phyloP scores from a whole-genome alignment of 2,329 filamentous ascomycete species.

The Apiospora sp. region DNA sequence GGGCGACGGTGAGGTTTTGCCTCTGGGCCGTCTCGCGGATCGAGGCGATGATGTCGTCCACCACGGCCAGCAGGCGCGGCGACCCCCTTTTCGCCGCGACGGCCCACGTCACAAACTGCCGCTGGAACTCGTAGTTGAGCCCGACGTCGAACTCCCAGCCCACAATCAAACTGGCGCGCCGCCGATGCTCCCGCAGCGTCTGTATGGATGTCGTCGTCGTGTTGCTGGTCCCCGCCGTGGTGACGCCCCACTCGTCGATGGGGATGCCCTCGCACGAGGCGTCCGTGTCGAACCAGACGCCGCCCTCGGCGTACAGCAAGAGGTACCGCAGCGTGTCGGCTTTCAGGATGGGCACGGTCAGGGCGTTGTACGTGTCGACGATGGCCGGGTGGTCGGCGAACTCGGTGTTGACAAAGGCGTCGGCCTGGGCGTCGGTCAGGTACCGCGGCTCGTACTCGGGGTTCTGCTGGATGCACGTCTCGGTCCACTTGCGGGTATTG shows the following conservation, averaged over 20 bases:
- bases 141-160: conserved; percentile 41
- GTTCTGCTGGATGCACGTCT: conserved; percentile 41
- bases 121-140: conserved; percentile 32
- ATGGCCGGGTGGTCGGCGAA: conserved; percentile 49
- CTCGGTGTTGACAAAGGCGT: conserved; percentile 69
- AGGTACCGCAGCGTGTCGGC: conserved; percentile 30
- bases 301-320: conserved; percentile 31
- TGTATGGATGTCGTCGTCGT: background rate
- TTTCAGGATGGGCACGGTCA: conserved; percentile 31
- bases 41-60: conserved; percentile 32
- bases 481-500: conserved; percentile 41
- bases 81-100: conserved; percentile 21
- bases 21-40: conserved; percentile 24
- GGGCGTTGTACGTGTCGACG: conserved; percentile 34
- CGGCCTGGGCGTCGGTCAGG: conserved; percentile 37
- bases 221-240: background rate
- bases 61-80: conserved; percentile 30
- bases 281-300: conserved; percentile 31
- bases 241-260: conserved; percentile 41
- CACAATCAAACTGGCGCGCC: conserved; percentile 32
- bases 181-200: conserved; percentile 26
- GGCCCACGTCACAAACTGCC: conserved; percentile 28
- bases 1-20: conserved; percentile 26
- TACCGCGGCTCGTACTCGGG: conserved; percentile 38
- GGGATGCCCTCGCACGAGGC: conserved; percentile 28